Evolutionary conservation across 257 asterid genomes (phyloP).

Genomic region (Ophiorrhiza pumila): DNA sequence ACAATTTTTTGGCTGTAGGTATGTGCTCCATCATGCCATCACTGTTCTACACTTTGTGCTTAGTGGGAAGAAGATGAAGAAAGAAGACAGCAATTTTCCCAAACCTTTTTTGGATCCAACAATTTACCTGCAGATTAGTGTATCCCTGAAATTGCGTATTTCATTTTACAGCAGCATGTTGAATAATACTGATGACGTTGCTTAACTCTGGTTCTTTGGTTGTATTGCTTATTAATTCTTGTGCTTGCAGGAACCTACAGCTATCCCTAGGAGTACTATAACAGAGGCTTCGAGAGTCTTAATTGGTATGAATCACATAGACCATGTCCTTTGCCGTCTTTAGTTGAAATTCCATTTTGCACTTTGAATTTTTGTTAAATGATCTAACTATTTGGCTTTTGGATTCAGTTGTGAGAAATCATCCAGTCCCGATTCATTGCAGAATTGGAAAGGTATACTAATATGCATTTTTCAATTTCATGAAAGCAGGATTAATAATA

Average conservation of each 20-base stretch:
- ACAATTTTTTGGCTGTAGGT: no score
- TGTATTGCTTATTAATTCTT: not conserved
- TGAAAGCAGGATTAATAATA: not conserved
- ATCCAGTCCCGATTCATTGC: constrained; percentile 47
- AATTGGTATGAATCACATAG: constrained; percentile 30
- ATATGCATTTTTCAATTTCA: not conserved
- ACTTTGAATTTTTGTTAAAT: not conserved
- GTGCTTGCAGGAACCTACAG: constrained; percentile 37
- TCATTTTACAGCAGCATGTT: no score
- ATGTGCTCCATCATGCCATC: no score
- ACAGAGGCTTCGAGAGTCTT: constrained; percentile 41
- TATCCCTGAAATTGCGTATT: no score
- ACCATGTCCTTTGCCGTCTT: not conserved
- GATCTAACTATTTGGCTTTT: constrained; percentile 10
- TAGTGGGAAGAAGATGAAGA: no score
- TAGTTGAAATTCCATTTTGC: not conserved
- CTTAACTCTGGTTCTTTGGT: not conserved
- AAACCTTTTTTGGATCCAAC: no score
- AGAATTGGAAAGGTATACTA: constrained; percentile 43
- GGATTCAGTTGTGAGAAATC: constrained; percentile 42
- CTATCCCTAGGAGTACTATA: constrained; percentile 30
- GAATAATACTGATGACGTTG: no score
- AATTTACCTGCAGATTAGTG: no score
- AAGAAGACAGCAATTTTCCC: no score
- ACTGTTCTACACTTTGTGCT: no score